These are phyloP conservation scores for Vanrija pseudolonga DNA, from an alignment of 1,284 basidiomycete genomes.

Conservation along the genomic window DNA sequence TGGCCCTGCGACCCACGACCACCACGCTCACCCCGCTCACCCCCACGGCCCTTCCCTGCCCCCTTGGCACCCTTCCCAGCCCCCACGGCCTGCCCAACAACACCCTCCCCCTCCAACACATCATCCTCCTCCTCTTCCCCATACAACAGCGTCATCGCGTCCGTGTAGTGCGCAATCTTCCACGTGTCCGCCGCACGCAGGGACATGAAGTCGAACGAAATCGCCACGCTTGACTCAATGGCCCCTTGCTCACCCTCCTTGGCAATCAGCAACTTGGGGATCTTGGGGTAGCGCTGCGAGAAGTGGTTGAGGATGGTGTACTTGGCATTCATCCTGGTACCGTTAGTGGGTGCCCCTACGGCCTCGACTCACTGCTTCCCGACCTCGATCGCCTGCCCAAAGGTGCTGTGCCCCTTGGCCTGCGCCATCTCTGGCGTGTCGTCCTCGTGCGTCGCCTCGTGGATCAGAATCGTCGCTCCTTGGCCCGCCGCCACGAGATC, in stretches of 20 bases:
- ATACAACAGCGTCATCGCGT: constrained; percentile 66
- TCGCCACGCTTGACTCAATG: constrained; percentile 55
- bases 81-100: background rate
- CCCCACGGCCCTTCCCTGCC: constrained; percentile 1
- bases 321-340: constrained; percentile 69
- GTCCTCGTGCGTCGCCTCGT: constrained; percentile 87
- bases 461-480: constrained; percentile 76
- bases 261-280: constrained; percentile 55
- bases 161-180: constrained; percentile 70
- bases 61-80: background rate
- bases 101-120: constrained; percentile 36
- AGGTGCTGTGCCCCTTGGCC: constrained; percentile 81
- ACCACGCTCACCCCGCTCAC: background rate
- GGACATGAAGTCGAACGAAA: constrained; percentile 77
- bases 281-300: constrained; percentile 86
- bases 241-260: constrained; percentile 1
- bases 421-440: constrained; percentile 67
- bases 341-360: background rate
- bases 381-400: constrained; percentile 78
- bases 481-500: constrained; percentile 64
- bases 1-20: background rate
- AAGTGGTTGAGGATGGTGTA: constrained; percentile 90
- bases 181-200: constrained; percentile 72
- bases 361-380: constrained; percentile 59
- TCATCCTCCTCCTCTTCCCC: constrained; percentile 59